Base-by-base conservation (phyloP, 2,329 filamentous ascomycete species). In the Fusarium sp. region DNA sequence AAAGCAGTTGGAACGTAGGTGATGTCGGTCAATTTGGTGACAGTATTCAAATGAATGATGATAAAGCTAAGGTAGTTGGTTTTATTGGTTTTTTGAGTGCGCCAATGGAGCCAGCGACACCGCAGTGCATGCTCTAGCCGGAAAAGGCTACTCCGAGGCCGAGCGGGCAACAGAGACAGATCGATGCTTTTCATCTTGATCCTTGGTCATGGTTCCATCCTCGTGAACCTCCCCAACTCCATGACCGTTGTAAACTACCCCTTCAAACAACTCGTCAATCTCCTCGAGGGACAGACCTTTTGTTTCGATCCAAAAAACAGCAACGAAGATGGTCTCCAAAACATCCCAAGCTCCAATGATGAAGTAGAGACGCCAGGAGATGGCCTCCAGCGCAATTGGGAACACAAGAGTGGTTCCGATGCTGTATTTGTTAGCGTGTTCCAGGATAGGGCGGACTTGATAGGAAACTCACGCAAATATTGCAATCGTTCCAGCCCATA, bases 31-130 rank as follows among this genome's bases (percentile, higher is more conserved):
- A 31, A 5, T 8, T 17, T 6, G 12, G 0, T 6, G 14, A 12
- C 3, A 22, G 9, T 0, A 22, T 3, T 10, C 15, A 31, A 7
- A 22, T 8, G 5, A 12, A 12, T 8, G 6, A 28, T 7, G 0
- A 11, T 15, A 5, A 48, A 48, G 3, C 18, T 22, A 31, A 5
- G 33, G 33, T 33, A 33, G 33, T 33, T 33, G 33, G 33, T 33
- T 33, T 14, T 14, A 13, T 6, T 33, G 12, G 33, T 12, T 42
- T 18, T 7, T 33, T 7, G 22, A n/a, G 11, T 5, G 5, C 7
- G 7, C 1, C 2, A 3, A 13, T 2, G 3, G 22, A 13, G 15
- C 15, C 10, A 6, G 15, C 15, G 7, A 7, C 22, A 24, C 18
- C n/a, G 11, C 7, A 7, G 11, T 9, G 12, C 6, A 24, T 15